These are phyloP conservation scores for Linanthus parryae DNA, from an alignment of 148 eudicot species.

Conservation along the genomic window DNA sequence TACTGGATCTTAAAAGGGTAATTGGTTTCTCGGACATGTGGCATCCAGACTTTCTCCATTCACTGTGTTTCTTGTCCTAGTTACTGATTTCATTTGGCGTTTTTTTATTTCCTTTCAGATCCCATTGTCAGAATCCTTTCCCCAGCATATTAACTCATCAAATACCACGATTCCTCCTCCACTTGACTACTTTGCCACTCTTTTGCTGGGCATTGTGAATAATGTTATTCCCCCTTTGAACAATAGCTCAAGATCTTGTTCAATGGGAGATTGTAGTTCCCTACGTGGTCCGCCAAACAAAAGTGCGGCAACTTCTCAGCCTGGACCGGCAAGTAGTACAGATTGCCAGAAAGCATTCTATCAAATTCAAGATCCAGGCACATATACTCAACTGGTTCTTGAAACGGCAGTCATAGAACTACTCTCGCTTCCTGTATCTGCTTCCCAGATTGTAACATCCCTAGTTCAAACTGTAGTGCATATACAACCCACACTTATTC, in stretches of 20 bases:
- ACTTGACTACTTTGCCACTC: conserved; percentile 84
- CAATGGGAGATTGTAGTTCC: conserved; percentile 41
- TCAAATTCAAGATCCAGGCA: conserved; percentile 97
- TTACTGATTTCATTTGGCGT: conserved; percentile 15
- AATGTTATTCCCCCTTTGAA: conserved; percentile 76
- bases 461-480: conserved; percentile 81
- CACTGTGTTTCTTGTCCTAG: neutral
- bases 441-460: conserved; percentile 76
- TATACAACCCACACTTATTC: conserved; percentile 88
- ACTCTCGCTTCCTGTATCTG: conserved; percentile 81
- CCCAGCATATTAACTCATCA: conserved; percentile 63
- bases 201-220: conserved; percentile 71
- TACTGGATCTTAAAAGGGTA: conserved; percentile 83
- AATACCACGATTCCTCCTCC: conserved; percentile 74
- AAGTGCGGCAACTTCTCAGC: conserved; percentile 40
- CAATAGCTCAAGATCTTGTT: conserved; percentile 52
- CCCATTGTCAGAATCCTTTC: conserved; percentile 92
- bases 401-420: conserved; percentile 97
- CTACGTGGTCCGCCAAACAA: conserved; percentile 45
- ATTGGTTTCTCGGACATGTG: neutral
- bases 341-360: conserved; percentile 87
- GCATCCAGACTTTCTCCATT: neutral
- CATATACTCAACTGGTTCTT: conserved; percentile 80
- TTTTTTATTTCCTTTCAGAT: conserved; percentile 52
- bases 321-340: conserved; percentile 42